These are phyloP conservation scores for Biscutella laevigata DNA, from an alignment of 441 rosid genomes.

Conservation along the genomic window DNA sequence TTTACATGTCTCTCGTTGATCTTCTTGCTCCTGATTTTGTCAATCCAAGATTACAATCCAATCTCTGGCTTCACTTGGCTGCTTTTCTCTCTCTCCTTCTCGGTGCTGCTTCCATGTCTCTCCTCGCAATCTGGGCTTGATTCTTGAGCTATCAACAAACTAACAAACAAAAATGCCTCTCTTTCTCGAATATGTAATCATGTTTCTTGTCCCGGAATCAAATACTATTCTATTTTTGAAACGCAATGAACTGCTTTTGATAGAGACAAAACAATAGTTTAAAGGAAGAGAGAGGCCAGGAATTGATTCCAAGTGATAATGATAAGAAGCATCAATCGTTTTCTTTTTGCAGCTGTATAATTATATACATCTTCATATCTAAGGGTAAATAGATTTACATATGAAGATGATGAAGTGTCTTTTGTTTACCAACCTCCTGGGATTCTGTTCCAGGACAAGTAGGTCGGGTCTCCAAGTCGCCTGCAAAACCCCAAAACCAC, in stretches of 20 bases:
- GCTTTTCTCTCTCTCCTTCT: conserved; percentile 37
- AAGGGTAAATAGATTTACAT: conserved; percentile 15
- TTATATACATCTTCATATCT: conserved; percentile 5
- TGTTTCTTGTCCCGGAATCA: conserved; percentile 21
- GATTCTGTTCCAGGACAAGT: conserved; percentile 81
- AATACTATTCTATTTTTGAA: conserved; percentile 19
- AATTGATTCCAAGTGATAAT: no score
- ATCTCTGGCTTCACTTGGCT: conserved; percentile 36
- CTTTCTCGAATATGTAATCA: conserved; percentile 21
- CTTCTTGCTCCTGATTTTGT: conserved; percentile 46
- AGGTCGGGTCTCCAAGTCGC: conserved; percentile 90
- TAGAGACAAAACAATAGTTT: conserved; percentile 13
- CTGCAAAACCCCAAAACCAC: conserved; percentile 32
- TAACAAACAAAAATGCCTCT: conserved; percentile 11
- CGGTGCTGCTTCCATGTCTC: conserved; percentile 44
- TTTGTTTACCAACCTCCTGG: conserved; percentile 51
- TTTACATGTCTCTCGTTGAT: conserved; percentile 54
- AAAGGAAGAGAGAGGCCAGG: conserved; percentile 16
- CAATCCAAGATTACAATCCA: conserved; percentile 33
- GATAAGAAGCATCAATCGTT: conserved; percentile 10
- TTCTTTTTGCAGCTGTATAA: conserved; percentile 12
- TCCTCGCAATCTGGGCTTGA: conserved; percentile 43
- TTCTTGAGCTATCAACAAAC: neutral
- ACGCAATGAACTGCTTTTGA: neutral
- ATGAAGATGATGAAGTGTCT: neutral